Evolutionary conservation across 306 rosid genomes (phyloP).

Genomic region (Inga laurina): DNA sequence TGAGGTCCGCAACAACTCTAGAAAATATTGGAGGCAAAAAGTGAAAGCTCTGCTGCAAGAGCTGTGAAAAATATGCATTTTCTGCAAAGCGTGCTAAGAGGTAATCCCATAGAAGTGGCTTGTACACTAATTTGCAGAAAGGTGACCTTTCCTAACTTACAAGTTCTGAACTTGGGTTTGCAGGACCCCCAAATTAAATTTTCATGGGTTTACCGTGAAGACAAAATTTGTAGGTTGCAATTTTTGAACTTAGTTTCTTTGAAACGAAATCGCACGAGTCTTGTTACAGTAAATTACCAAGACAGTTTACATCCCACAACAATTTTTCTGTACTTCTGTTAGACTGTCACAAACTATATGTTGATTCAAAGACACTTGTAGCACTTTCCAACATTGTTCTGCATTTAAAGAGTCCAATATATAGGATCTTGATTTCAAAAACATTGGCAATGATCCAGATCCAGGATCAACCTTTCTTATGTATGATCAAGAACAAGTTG

Average conservation of each 20-base stretch:
- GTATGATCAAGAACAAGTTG: slow-evolving; percentile 71
- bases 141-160: slow-evolving; percentile 45
- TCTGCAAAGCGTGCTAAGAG: slow-evolving; percentile 62
- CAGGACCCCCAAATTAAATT: not conserved
- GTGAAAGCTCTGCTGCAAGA: slow-evolving; percentile 42
- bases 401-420: slow-evolving; percentile 60
- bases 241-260: slow-evolving; percentile 43
- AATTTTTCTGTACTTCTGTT: slow-evolving; percentile 60
- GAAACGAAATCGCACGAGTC: slow-evolving; percentile 55
- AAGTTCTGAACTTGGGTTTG: slow-evolving; percentile 37
- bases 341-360: slow-evolving; percentile 41
- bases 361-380: slow-evolving; percentile 74
- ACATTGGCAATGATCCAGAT: slow-evolving; percentile 56
- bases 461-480: slow-evolving; percentile 72
- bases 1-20: slow-evolving; percentile 34
- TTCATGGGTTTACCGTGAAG: not conserved
- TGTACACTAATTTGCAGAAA: slow-evolving; percentile 58
- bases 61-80: slow-evolving; percentile 50
- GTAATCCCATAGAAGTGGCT: slow-evolving; percentile 51
- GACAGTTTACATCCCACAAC: slow-evolving; percentile 55
- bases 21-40: slow-evolving; percentile 37
- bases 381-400: slow-evolving; percentile 56
- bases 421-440: slow-evolving; percentile 39
- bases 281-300: slow-evolving; percentile 58
- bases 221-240: slow-evolving; percentile 33